These are phyloP conservation scores for Hericium alpestre DNA, from an alignment of 768 basidiomycete species.

Conservation along the genomic window DNA sequence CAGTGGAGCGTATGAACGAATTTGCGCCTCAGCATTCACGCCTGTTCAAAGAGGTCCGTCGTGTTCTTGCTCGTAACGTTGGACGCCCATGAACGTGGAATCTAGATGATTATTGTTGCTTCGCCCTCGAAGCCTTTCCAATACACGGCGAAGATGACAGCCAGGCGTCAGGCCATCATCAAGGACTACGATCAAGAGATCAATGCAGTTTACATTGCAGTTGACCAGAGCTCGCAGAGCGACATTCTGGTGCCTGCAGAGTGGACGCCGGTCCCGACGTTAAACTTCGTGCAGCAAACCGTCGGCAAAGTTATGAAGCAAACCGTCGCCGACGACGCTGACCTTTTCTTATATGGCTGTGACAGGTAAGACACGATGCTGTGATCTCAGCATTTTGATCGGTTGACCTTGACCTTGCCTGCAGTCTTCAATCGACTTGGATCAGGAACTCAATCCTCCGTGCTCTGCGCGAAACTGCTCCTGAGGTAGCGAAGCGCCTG, in stretches of 20 bases:
- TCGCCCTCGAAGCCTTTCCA: constrained; percentile 30
- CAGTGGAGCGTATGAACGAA: constrained; percentile 29
- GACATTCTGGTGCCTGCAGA: constrained; percentile 17
- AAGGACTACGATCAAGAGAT: constrained; percentile 32
- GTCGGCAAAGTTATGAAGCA: constrained; percentile 24
- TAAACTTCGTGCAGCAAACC: constrained; percentile 22
- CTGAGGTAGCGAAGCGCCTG: constrained; percentile 7
- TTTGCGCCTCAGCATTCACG: constrained; percentile 34
- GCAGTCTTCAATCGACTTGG: constrained; percentile 18
- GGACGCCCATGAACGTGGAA: neutral
- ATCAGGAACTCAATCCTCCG: constrained; percentile 19
- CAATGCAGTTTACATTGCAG: constrained; percentile 23
- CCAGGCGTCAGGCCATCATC: constrained; percentile 27
- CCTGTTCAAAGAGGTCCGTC: constrained; percentile 33
- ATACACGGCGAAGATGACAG: constrained; percentile 31
- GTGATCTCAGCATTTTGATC: neutral
- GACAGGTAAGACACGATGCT: neutral
- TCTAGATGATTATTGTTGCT: constrained; percentile 35
- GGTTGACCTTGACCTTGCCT: neutral
- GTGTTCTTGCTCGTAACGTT: neutral
- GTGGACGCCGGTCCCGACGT: constrained; percentile 17
- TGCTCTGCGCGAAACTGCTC: constrained; percentile 14
- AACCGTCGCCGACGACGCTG: constrained; percentile 16
- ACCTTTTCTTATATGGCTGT: constrained; percentile 1
- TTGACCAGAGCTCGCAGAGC: constrained; percentile 23